These are phyloP conservation scores for Ilyonectria robusta DNA, from an alignment of 2,329 filamentous ascomycete species.

Conservation along the genomic window DNA sequence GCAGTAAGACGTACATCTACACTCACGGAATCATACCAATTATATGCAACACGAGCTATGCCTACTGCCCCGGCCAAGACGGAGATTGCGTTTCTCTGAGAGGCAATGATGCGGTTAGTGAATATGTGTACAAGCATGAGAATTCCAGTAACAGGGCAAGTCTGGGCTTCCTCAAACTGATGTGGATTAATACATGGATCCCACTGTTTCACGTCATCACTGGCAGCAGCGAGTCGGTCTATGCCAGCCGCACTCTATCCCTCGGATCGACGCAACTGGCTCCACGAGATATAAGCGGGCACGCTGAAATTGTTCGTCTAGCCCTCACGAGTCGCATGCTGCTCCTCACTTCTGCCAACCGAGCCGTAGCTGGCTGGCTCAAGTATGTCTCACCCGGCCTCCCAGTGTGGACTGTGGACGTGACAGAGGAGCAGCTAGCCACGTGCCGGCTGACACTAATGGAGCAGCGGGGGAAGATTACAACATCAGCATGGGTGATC, in stretches of 20 bases:
- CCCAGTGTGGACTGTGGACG: neutral
- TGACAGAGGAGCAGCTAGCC: neutral
- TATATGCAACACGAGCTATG: slow-evolving; percentile 12
- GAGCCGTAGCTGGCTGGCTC: neutral
- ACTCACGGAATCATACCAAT: slow-evolving; percentile 3
- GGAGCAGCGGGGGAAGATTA: neutral
- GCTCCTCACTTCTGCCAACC: slow-evolving; percentile 5
- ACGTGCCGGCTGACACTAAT: neutral
- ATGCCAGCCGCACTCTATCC: slow-evolving; percentile 9
- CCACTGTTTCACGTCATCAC: slow-evolving; percentile 1
- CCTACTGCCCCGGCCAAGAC: neutral
- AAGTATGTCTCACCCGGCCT: slow-evolving; percentile 1
- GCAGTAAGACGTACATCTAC: neutral
- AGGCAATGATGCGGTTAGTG: neutral
- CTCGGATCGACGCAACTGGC: slow-evolving; percentile 9
- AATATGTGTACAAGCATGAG: neutral
- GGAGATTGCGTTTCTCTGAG: slow-evolving; percentile 3
- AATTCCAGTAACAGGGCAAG: neutral
- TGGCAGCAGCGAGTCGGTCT: slow-evolving; percentile 10
- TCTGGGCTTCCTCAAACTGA: neutral
- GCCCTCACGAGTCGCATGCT: slow-evolving; percentile 3
- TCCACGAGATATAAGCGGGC: neutral
- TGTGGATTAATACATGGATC: slow-evolving; percentile 4
- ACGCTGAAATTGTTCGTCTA: slow-evolving; percentile 6
- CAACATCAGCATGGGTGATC: slow-evolving; percentile 4